A percentile compares a stretch with the other conserved stretches of the same genome.
Evolutionary conservation across 2,329 filamentous ascomycete species (phyloP).

Genomic region (Biscogniauxia mediterranea): DNA sequence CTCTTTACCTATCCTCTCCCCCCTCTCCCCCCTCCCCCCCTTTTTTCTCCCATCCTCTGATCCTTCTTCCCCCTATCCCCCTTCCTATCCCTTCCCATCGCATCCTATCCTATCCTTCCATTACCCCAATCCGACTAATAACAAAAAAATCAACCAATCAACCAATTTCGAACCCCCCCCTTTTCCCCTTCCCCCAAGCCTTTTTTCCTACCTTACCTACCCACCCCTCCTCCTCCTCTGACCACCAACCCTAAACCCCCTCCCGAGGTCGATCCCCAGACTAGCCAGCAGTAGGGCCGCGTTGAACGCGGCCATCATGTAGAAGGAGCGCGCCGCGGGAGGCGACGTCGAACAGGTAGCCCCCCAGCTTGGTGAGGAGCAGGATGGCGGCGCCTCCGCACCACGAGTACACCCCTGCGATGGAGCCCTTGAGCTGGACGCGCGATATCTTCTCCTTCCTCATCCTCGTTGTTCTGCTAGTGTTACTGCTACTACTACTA

Average conservation of each 20-base stretch:
- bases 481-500: slow-evolving; percentile 35
- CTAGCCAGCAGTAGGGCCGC: slow-evolving; percentile 62
- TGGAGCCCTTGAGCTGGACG: slow-evolving; percentile 79
- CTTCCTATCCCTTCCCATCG: too few relatives aligned
- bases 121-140: too few relatives aligned
- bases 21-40: too few relatives aligned
- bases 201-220: too few relatives aligned
- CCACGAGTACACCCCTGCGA: slow-evolving; percentile 91
- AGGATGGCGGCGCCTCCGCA: slow-evolving; percentile 88
- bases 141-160: neutral
- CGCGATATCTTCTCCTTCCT: slow-evolving; percentile 37
- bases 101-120: too few relatives aligned
- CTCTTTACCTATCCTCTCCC: neutral
- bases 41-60: too few relatives aligned
- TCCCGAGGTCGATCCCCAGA: slow-evolving; percentile 47
- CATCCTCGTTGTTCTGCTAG: slow-evolving; percentile 8
- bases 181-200: too few relatives aligned
- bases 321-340: slow-evolving; percentile 82
- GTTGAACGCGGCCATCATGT: slow-evolving; percentile 91
- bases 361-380: slow-evolving; percentile 86
- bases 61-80: neutral
- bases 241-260: neutral
- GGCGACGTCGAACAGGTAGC: slow-evolving; percentile 75
- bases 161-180: neutral
- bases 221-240: slow-evolving; percentile 2